phyloP scores from a whole-genome alignment of 306 rosid species.

The Amphicarpaea edgeworthii region DNA sequence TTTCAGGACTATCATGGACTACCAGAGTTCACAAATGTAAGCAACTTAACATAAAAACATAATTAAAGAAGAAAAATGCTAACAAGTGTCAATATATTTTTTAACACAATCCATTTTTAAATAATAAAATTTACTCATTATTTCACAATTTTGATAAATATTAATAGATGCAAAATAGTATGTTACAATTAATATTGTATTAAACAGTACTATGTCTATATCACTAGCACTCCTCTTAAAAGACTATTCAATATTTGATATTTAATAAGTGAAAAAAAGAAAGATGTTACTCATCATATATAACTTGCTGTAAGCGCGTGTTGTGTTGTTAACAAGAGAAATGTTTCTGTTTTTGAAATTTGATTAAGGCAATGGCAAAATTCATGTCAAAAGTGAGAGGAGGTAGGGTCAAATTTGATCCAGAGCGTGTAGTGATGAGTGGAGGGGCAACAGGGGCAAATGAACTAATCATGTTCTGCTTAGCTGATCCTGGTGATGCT shows the following conservation, averaged over 20 bases:
- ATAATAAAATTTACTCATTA: no score
- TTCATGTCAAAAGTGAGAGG: conserved; percentile 91
- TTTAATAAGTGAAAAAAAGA: background rate
- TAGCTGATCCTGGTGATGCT: conserved; percentile 91
- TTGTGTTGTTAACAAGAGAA: background rate
- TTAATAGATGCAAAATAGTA: no score
- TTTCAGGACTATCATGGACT: conserved; percentile 93
- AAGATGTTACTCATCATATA: background rate
- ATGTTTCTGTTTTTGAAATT: background rate
- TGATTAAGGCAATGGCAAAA: conserved; percentile 73
- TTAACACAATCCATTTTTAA: no score
- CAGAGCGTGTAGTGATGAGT: conserved; percentile 77
- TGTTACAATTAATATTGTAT: no score
- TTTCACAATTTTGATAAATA: no score
- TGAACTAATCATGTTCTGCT: conserved; percentile 81
- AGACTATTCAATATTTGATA: background rate
- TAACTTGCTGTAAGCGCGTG: background rate
- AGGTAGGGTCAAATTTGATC: conserved; percentile 75
- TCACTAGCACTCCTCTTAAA: no score
- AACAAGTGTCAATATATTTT: no score
- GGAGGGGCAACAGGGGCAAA: conserved; percentile 98
- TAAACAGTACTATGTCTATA: no score
- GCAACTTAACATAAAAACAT: background rate
- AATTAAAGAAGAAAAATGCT: no score
- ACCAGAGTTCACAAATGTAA: conserved; percentile 73